Conservation (phyloP, 768 basidiomycete genomes). For the Pulveroboletus sp. region DNA sequence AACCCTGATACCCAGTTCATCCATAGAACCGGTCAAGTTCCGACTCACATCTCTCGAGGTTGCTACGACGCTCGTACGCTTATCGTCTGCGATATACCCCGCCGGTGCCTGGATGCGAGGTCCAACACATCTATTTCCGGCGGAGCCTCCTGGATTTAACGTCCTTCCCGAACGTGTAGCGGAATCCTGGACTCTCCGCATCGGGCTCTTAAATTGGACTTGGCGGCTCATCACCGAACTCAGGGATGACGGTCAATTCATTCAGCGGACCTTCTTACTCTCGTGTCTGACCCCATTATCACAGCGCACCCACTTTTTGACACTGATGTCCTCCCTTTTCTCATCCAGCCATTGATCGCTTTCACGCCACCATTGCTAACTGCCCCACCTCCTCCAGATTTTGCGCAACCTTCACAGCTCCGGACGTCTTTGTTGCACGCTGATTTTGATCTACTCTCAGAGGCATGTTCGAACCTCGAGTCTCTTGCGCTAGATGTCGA, state of each 20-base stretch:
- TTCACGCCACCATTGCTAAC: constrained; percentile 54
- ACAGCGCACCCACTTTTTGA: constrained; percentile 56
- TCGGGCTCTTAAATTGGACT: constrained; percentile 65
- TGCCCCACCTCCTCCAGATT: constrained; percentile 34
- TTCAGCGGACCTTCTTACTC: background rate
- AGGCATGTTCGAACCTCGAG: constrained; percentile 71
- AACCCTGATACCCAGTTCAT: constrained; percentile 2
- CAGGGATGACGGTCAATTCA: constrained; percentile 59
- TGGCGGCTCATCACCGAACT: constrained; percentile 74
- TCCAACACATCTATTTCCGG: constrained; percentile 18
- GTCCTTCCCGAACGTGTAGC: constrained; percentile 26
- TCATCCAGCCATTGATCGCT: constrained; percentile 52
- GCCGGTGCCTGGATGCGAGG: constrained; percentile 57
- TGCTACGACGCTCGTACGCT: constrained; percentile 59
- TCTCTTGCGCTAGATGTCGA: constrained; percentile 75
- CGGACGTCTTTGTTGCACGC: constrained; percentile 48
- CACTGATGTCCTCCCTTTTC: constrained; percentile 57
- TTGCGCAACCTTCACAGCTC: constrained; percentile 37
- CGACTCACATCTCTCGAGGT: constrained; percentile 67
- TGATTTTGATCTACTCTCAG: constrained; percentile 71
- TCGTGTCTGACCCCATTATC: constrained; percentile 1
- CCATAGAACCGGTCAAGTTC: constrained; percentile 63
- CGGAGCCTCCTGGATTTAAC: constrained; percentile 14
- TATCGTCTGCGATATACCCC: constrained; percentile 70
- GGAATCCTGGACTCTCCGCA: constrained; percentile 65